Evolutionary conservation across 495 filamentous ascomycete species (phyloP).

Genomic region (Peziza echinospora): DNA sequence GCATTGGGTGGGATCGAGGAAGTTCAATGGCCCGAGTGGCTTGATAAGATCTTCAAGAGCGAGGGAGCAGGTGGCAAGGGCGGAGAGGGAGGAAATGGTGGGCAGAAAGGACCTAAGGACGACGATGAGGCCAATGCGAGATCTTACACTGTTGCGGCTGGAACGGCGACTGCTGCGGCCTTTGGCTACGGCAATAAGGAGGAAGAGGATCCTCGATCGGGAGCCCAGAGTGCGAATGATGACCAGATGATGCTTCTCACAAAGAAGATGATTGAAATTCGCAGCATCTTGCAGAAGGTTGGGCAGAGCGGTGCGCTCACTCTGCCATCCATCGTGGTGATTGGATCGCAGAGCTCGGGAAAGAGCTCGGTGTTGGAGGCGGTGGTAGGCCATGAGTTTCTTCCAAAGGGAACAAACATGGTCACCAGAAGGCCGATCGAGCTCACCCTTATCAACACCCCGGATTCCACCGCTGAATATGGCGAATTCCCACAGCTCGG

Average conservation of each 20-base stretch:
- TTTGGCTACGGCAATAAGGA: slow-evolving; percentile 54
- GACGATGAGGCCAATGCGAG: slow-evolving; percentile 22
- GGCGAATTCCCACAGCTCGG: slow-evolving; percentile 91
- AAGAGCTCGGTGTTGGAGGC: slow-evolving; percentile 96
- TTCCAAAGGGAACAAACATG: slow-evolving; percentile 97
- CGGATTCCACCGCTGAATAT: slow-evolving; percentile 73
- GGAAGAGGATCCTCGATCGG: slow-evolving; percentile 45
- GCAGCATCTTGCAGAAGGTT: slow-evolving; percentile 70
- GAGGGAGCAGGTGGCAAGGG: slow-evolving; percentile 24
- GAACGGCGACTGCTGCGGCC: slow-evolving; percentile 44
- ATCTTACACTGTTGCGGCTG: slow-evolving; percentile 31
- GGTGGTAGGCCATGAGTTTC: slow-evolving; percentile 92
- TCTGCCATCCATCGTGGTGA: slow-evolving; percentile 89
- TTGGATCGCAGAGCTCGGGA: slow-evolving; percentile 92
- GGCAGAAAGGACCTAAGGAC: slow-evolving; percentile 20
- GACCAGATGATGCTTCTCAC: slow-evolving; percentile 99
- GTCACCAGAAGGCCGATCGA: slow-evolving; percentile 92
- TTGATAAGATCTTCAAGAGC: slow-evolving; percentile 46
- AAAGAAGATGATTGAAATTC: slow-evolving; percentile 98
- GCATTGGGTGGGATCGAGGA: slow-evolving; percentile 9
- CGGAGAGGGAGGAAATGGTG: slow-evolving; percentile 20
- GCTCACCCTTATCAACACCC: slow-evolving; percentile 88
- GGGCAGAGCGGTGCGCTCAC: slow-evolving; percentile 75
- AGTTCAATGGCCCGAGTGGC: slow-evolving; percentile 49
- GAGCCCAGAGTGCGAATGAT: slow-evolving; percentile 50